Evolutionary conservation across 2,329 filamentous ascomycete species (phyloP), one percentile per base, ranked within the genome.

Genomic region (Phialemoniopsis sp.): DNA sequence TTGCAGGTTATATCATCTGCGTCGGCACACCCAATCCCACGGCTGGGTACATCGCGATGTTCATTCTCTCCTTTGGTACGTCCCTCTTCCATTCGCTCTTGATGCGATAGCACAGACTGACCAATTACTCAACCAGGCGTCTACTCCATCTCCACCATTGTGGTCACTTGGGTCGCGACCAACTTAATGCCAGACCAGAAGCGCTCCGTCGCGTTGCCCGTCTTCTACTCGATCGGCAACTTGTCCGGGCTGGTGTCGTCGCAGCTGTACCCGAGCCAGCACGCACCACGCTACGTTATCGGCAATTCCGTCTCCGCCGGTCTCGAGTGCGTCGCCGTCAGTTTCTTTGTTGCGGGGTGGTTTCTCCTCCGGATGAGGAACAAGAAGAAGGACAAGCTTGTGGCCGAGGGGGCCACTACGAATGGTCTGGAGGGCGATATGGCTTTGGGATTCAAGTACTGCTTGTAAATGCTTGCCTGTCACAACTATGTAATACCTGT

Each of bases 281-380:
- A 44, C 13, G 42, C 35, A n/a, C 42, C 42, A 12, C 42, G 42
- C 9, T 44, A 44, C 18, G n/a, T 44, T 13, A 14, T 34, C 18
- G 42, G 42, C 6, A 44, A 44, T 15, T 35, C 42, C 17, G 32
- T 38, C 1, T 44, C 42, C 0, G 42, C 42, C 7, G 42, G 42
- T 7, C 36, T 41, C 3, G 38, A 41, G 9, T 36, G 33, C 5
- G 21, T 26, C 21, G 21, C 21, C 10, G 21, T 26, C 6, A 6
- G 10, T 15, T 33, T 33, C 18, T 44, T 55, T n/a, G 43, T 30
- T 15, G 21, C 43, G 4, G 47, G 44, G n/a, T 60, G 51, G 48
- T 40, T 57, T 15, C 34, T 60, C 29, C 48, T 60, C 5, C 31
- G 45, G 17, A 38, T 44, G 6, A 43, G 56, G 34, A 59, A 58